Conservation (phyloP, 23 red algal species). For the Pyropia haitanensis region DNA sequence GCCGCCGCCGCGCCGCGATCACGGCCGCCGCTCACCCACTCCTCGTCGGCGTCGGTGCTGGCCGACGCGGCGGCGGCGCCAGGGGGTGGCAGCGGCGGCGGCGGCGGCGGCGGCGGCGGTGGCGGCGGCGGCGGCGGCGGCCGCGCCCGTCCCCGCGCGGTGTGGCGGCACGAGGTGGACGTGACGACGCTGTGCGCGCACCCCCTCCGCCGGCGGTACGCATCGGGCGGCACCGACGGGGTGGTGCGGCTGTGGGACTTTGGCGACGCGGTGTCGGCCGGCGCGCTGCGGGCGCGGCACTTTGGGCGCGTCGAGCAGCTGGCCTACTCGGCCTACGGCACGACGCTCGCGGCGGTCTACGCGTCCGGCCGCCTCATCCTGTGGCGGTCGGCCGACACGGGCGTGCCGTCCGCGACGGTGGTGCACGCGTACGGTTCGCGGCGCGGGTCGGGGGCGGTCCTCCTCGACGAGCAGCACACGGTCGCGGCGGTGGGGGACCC, state of each 20-base stretch:
- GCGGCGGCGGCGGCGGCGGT: too few species aligned
- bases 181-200: constrained; percentile 54
- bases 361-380: constrained; percentile 63
- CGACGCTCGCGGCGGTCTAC: constrained; percentile 53
- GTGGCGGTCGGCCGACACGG: constrained; percentile 42
- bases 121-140: too few species aligned
- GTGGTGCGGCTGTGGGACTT: constrained; percentile 79
- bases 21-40: too few species aligned
- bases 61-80: too few species aligned
- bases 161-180: constrained; percentile 60
- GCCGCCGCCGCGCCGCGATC: too few species aligned
- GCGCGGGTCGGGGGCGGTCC: constrained; percentile 31
- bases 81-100: too few species aligned
- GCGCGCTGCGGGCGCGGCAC: constrained; percentile 32
- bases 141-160: not conserved
- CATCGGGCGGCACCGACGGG: constrained; percentile 71
- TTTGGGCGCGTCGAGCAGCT: constrained; percentile 57
- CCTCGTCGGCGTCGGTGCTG: too few species aligned
- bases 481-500: constrained; percentile 73
- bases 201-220: constrained; percentile 64
- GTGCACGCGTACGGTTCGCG: constrained; percentile 74
- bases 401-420: constrained; percentile 18
- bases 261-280: constrained; percentile 53
- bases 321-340: constrained; percentile 72
- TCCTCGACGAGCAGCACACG: constrained; percentile 67